These are phyloP conservation scores for Hanseniaspora valbyensis DNA, from an alignment of 805 yeast species.

Conservation along the genomic window DNA sequence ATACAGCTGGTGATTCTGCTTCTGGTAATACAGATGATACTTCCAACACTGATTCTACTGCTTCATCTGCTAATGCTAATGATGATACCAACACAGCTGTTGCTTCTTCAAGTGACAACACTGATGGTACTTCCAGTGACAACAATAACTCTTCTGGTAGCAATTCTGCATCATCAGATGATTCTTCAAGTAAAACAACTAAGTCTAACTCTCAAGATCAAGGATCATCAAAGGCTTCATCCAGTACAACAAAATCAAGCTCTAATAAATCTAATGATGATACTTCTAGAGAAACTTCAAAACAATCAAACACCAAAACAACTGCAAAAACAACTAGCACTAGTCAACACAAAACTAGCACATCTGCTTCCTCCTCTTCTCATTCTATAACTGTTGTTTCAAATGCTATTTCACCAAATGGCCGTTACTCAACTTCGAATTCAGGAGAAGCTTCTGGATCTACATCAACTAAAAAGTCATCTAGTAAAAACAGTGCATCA, in stretches of 20 bases:
- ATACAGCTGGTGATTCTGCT: neutral
- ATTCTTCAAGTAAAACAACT: too few species aligned
- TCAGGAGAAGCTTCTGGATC: neutral
- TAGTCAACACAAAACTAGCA: neutral
- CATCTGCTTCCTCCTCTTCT: neutral
- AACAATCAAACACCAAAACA: neutral
- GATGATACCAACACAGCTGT: too few species aligned
- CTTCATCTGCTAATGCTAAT: neutral
- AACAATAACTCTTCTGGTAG: too few species aligned
- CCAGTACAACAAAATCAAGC: too few species aligned
- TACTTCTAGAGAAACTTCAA: too few species aligned
- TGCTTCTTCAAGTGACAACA: too few species aligned
- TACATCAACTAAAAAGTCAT: neutral
- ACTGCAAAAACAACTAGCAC: neutral
- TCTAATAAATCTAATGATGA: too few species aligned
- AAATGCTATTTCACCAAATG: neutral
- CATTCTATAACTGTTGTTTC: neutral
- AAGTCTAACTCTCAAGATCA: too few species aligned
- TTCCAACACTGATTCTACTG: neutral
- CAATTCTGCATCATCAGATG: too few species aligned
- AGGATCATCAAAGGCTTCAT: too few species aligned
- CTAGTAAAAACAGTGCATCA: neutral
- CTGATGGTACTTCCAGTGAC: too few species aligned
- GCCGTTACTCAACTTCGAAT: neutral
- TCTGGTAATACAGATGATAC: neutral